Percentiles rank a stretch among this genome's conserved stretches.
These are phyloP conservation scores for Diphasiastrum complanatum DNA, from an alignment of 83 land plant genomes.

Conservation along the genomic window DNA sequence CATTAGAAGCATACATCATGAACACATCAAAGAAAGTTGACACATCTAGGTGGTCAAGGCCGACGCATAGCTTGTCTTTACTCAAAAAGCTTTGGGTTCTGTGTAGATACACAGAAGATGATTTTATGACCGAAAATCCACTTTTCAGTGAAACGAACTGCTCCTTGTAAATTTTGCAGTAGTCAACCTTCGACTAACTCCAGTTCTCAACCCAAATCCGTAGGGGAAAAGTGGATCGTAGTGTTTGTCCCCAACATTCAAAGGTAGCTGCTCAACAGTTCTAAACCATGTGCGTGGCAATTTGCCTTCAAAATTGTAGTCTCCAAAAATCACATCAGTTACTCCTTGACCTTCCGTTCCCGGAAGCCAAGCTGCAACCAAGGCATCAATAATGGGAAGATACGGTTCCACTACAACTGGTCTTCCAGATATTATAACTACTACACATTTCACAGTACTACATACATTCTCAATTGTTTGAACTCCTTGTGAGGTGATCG, in stretches of 20 bases:
- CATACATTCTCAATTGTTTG: conserved; percentile 40
- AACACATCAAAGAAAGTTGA: too few relatives aligned
- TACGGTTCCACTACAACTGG: conserved; percentile 47
- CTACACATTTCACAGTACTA: conserved; percentile 38
- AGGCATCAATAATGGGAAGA: conserved; percentile 32
- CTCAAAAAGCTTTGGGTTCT: too few relatives aligned
- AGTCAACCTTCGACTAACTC: too few relatives aligned
- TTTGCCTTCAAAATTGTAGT: conserved; percentile 35
- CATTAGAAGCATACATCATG: too few relatives aligned
- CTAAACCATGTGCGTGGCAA: conserved; percentile 42
- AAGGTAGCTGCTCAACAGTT: conserved; percentile 39
- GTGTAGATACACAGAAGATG: too few relatives aligned
- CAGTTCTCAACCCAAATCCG: conserved; percentile 44
- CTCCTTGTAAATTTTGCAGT: too few relatives aligned
- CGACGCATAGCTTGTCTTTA: too few relatives aligned
- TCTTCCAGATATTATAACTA: conserved; percentile 40
- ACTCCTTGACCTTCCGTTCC: conserved; percentile 51
- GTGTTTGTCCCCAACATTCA: conserved; percentile 51
- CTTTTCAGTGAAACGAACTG: too few relatives aligned
- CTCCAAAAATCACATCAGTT: conserved; percentile 44
- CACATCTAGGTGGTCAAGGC: too few relatives aligned
- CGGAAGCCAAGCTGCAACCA: conserved; percentile 52
- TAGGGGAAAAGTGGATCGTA: conserved; percentile 62
- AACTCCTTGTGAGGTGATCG: conserved; percentile 24
- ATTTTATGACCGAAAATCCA: too few relatives aligned